Evolutionary conservation across 768 basidiomycete genomes (phyloP).

Genomic region (Lentinus tigrinus): DNA sequence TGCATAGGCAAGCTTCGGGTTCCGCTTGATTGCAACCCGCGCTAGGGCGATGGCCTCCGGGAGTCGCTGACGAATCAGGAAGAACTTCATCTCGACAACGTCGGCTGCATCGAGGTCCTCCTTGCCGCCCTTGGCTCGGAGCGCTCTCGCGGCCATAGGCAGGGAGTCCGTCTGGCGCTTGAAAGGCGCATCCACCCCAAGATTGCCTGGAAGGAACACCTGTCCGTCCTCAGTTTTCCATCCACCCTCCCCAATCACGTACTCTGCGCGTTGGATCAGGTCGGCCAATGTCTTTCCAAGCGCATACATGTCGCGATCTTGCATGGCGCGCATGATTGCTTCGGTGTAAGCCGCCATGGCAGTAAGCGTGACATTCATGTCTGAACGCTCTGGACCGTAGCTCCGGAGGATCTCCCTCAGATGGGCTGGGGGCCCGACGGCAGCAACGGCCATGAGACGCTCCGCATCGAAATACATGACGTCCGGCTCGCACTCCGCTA

Average conservation of each 20-base stretch:
- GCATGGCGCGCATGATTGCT: slow-evolving; percentile 50
- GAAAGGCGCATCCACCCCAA: slow-evolving; percentile 57
- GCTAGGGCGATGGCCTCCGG: slow-evolving; percentile 49
- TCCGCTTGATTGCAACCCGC: slow-evolving; percentile 47
- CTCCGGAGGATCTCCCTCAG: slow-evolving; percentile 44
- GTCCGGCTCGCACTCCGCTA: slow-evolving; percentile 42
- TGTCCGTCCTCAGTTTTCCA: slow-evolving; percentile 47
- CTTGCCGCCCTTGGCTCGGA: slow-evolving; percentile 41
- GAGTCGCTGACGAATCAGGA: slow-evolving; percentile 48
- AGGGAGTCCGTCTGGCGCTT: slow-evolving; percentile 56
- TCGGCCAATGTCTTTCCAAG: slow-evolving; percentile 50
- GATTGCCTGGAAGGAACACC: slow-evolving; percentile 39
- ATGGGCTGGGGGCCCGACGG: slow-evolving; percentile 43
- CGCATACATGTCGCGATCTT: slow-evolving; percentile 47
- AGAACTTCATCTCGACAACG: slow-evolving; percentile 62
- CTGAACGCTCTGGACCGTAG: slow-evolving; percentile 49
- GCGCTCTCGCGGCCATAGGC: slow-evolving; percentile 57
- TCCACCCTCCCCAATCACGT: slow-evolving; percentile 55
- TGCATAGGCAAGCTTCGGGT: slow-evolving; percentile 59
- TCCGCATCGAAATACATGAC: slow-evolving; percentile 45
- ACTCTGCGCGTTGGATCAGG: slow-evolving; percentile 57
- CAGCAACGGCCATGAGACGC: slow-evolving; percentile 40
- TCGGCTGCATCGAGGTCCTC: slow-evolving; percentile 54
- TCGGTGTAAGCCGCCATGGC: slow-evolving; percentile 44
- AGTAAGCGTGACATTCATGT: slow-evolving; percentile 35